phyloP scores from a whole-genome alignment of 2,329 filamentous ascomycete species.

The Talaromyces albobiverticillius region DNA sequence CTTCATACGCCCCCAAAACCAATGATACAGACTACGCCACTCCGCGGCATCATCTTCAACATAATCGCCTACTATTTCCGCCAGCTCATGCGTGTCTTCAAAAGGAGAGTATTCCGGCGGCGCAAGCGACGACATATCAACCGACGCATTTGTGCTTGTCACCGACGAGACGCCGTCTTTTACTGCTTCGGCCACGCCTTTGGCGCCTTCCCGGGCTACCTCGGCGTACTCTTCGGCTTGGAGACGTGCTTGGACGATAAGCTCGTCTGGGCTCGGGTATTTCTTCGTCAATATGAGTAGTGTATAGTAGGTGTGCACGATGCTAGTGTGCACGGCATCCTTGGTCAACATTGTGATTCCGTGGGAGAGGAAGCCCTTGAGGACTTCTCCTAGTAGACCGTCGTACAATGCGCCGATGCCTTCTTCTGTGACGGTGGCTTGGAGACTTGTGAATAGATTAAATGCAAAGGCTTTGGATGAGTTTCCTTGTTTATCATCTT shows the following conservation, averaged over 20 bases:
- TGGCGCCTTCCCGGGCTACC: conserved; percentile 37
- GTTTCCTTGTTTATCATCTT: neutral
- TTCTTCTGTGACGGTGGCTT: conserved; percentile 59
- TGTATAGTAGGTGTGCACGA: conserved; percentile 70
- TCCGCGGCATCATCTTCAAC: conserved; percentile 42
- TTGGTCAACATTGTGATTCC: conserved; percentile 87
- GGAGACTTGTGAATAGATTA: conserved; percentile 60
- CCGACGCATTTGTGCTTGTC: conserved; percentile 25
- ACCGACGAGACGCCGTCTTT: conserved; percentile 6
- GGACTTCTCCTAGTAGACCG: conserved; percentile 70
- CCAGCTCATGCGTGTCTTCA: conserved; percentile 39
- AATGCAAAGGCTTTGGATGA: neutral
- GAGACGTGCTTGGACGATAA: conserved; percentile 37
- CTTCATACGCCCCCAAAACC: conserved; percentile 34
- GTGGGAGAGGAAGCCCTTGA: conserved; percentile 82
- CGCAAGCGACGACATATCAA: conserved; percentile 30
- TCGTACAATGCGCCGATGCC: conserved; percentile 70
- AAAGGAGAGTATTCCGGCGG: conserved; percentile 17
- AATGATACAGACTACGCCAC: conserved; percentile 41
- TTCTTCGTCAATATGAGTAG: conserved; percentile 50
- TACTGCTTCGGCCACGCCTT: conserved; percentile 21
- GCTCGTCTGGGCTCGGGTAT: conserved; percentile 43
- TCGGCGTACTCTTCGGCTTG: conserved; percentile 42
- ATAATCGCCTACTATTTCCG: conserved; percentile 45
- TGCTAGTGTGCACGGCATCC: conserved; percentile 67